Evolutionary conservation across 495 filamentous ascomycete genomes (phyloP).

Genomic region (Penicillium ochrochloron): DNA sequence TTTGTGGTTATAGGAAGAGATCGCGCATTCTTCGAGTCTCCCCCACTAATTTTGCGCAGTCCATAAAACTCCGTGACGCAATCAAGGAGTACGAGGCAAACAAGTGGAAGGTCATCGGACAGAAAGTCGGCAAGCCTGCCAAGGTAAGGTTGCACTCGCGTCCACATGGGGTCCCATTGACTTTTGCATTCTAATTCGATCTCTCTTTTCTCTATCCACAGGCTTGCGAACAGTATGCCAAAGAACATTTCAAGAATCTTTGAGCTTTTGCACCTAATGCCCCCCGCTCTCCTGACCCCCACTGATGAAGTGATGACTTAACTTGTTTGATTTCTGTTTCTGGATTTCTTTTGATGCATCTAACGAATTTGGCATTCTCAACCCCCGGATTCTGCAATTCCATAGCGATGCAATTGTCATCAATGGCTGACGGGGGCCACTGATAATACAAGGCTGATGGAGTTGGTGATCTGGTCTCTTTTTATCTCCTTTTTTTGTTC

Average conservation of each 20-base stretch:
- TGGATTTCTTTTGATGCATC: conserved; percentile 31
- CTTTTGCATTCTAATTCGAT: conserved; percentile 16
- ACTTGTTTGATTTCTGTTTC: conserved; percentile 30
- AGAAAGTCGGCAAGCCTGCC: conserved; percentile 96
- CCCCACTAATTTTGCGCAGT: conserved; percentile 57
- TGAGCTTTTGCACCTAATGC: conserved; percentile 33
- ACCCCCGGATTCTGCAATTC: conserved; percentile 40
- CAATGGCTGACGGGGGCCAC: conserved; percentile 24
- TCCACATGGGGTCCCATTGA: conserved; percentile 6
- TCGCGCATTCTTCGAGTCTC: not conserved
- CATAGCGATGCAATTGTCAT: conserved; percentile 37
- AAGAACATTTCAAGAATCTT: conserved; percentile 82
- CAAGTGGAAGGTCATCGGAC: conserved; percentile 97
- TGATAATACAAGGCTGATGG: conserved; percentile 37
- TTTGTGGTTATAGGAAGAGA: not conserved
- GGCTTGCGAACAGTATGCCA: conserved; percentile 98
- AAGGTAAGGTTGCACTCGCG: conserved; percentile 63
- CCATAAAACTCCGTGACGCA: conserved; percentile 81
- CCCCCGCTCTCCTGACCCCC: not conserved
- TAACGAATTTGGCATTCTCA: conserved; percentile 42
- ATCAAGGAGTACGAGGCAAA: conserved; percentile 99
- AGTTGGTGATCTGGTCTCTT: conserved; percentile 39
- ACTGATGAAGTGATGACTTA: conserved; percentile 47
- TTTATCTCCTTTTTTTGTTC: conserved; percentile 15
- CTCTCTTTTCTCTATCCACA: conserved; percentile 34